Base-by-base conservation (phyloP, 495 filamentous ascomycete genomes). In the Cudoniella acicularis region DNA sequence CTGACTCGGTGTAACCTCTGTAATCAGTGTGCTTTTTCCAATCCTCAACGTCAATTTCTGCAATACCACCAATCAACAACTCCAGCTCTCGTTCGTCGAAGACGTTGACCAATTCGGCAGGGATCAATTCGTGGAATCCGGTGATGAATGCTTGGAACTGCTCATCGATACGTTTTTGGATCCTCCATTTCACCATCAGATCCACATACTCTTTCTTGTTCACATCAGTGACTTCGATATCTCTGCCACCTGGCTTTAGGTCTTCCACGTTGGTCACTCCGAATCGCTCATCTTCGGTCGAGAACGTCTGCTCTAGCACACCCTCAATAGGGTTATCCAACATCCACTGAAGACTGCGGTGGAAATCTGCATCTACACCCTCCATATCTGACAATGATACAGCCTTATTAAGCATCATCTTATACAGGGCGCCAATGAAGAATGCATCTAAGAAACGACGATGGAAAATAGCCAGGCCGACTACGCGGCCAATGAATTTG, bases 11-110 rank as follows among this genome's bases (percentile, higher is more conserved):
- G 77, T 99, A 99, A n/a, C 94, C 94, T 59, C 94, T 86, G 75
- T 99, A 99, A 70, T 99, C 94, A n/a, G 94, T 99, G 76, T 99
- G 94, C 77, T 99, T 99, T 87, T 99, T 99, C 94, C 94, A 99
- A 73, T 99, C 94, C 49, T 98, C 94, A 18, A 99, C 95, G 67
- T 99, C 94, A 65, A 99, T 99, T 71, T 99, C 94, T 46, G 94
- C 95, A 69, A 99, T 99, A 80, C 94, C 94, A 61, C 94, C 94
- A 70, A 99, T 98, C 62, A 99, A 78, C 64, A 99, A 75, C 73
- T 99, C 94, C 49, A 99, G 77, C 72, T 99, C 94, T 56, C 94
- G 88, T 78, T 98, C 94, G 68, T 99, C 94, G 68, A 99, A 99
- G 47, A 99, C 94, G 64, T 96, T 97, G 72, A 99, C 92, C 25